A percentile compares a stretch with the other conserved stretches of the same genome.
phyloP scores from a whole-genome alignment of 768 basidiomycete genomes.

The Termitomyces sp. region DNA sequence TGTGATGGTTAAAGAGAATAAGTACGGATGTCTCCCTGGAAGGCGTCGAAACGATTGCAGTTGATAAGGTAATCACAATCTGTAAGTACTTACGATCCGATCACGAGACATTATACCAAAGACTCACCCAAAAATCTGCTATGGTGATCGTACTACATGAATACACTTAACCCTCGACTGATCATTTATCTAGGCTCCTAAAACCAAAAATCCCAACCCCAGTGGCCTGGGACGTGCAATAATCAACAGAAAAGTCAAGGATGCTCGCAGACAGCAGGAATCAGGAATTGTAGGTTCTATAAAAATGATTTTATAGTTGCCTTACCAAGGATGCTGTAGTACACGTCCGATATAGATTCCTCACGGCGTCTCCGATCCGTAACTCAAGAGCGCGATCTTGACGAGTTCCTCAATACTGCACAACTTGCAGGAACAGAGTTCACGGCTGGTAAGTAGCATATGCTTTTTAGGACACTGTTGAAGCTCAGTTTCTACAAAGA shows the following conservation, averaged over 20 bases:
- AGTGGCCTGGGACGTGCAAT: constrained; percentile 92
- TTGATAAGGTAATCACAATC: neutral
- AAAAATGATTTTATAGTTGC: neutral
- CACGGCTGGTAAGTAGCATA: constrained; percentile 68
- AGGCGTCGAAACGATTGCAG: no score
- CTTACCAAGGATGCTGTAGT: constrained; percentile 36
- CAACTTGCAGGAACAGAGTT: constrained; percentile 95
- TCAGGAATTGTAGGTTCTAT: constrained; percentile 56
- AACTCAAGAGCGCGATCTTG: constrained; percentile 93
- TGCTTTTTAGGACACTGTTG: neutral
- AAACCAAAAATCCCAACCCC: constrained; percentile 55
- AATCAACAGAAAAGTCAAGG: constrained; percentile 85
- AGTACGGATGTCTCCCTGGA: neutral
- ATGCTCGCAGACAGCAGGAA: constrained; percentile 55
- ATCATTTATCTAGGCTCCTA: constrained; percentile 40
- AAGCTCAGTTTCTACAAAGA: constrained; percentile 34
- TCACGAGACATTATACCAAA: no score
- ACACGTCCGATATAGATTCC: constrained; percentile 67
- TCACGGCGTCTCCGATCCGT: constrained; percentile 78
- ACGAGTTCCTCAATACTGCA: constrained; percentile 94
- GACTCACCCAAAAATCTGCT: no score
- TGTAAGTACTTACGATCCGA: no score
- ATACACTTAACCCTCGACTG: neutral
- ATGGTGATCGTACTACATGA: neutral
- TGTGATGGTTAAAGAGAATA: neutral